Evolutionary conservation across 2,329 filamentous ascomycete genomes (phyloP).

Genomic region (Aspergillus fijiensis): DNA sequence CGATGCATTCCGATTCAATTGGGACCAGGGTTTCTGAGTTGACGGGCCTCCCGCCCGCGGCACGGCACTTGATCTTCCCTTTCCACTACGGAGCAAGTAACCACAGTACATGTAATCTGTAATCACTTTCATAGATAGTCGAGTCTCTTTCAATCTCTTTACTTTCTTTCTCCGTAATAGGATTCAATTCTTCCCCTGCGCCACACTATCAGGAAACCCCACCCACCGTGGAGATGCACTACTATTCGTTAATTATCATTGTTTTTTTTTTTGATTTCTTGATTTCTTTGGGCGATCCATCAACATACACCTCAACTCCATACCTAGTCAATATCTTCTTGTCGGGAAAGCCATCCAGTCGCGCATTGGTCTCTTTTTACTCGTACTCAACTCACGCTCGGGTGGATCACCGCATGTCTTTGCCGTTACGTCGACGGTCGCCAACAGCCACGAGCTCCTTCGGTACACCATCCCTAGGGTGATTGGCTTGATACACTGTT

Average conservation of each 20-base stretch:
- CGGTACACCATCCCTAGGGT: not conserved
- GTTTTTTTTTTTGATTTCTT: too few species aligned
- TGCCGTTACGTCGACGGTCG: constrained; percentile 8
- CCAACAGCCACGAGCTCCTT: constrained; percentile 11
- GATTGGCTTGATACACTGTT: not conserved
- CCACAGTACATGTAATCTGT: too few species aligned
- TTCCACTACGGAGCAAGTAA: not conserved
- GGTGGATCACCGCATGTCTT: constrained; percentile 7
- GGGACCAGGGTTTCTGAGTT: too few species aligned
- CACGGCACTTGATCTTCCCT: not conserved
- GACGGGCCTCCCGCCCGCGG: not conserved
- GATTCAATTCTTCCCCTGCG: constrained; percentile 2
- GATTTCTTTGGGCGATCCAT: too few species aligned
- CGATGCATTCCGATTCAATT: too few species aligned
- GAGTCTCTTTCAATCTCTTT: not conserved
- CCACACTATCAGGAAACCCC: not conserved
- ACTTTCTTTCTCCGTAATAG: not conserved
- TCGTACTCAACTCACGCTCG: not conserved
- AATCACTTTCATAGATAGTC: too few species aligned
- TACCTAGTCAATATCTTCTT: not conserved
- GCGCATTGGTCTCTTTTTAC: not conserved
- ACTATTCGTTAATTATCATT: not conserved
- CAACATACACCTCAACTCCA: too few species aligned
- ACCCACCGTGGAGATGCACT: constrained; percentile 1
- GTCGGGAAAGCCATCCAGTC: not conserved